Conservation (phyloP, 2,329 filamentous ascomycete species). For the Sordariomycetes sp. region DNA sequence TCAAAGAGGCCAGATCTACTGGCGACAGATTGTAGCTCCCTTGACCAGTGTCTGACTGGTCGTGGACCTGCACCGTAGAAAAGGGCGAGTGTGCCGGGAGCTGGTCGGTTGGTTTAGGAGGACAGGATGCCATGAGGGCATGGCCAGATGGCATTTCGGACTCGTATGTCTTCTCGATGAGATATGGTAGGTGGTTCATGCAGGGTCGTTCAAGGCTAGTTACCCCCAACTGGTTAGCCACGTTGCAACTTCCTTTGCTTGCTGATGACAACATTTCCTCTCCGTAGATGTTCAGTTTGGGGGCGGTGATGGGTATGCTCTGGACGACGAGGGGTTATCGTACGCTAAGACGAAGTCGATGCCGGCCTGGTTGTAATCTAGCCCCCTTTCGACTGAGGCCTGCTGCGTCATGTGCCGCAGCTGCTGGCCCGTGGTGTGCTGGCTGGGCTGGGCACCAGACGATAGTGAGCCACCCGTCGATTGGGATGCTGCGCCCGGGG, state of each 20-base stretch:
- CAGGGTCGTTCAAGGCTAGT: constrained; percentile 87
- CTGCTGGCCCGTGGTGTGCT: constrained; percentile 19
- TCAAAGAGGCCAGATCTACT: constrained; percentile 67
- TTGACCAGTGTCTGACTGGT: constrained; percentile 39
- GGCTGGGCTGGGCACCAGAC: constrained; percentile 14
- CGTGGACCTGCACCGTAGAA: constrained; percentile 27
- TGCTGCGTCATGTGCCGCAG: constrained; percentile 15
- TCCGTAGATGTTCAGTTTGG: constrained; percentile 32
- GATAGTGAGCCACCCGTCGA: constrained; percentile 29
- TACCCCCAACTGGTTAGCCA: too few relatives aligned
- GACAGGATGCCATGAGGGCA: constrained; percentile 86
- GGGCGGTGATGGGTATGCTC: constrained; percentile 58
- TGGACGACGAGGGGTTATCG: constrained; percentile 48
- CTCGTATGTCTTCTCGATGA: constrained; percentile 59
- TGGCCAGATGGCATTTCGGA: constrained; percentile 50
- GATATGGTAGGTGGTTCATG: constrained; percentile 80
- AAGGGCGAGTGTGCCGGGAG: constrained; percentile 39
- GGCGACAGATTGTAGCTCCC: constrained; percentile 75
- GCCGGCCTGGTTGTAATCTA: constrained; percentile 74
- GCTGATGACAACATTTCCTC: too few relatives aligned
- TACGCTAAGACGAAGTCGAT: constrained; percentile 92
- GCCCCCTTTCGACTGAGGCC: constrained; percentile 24
- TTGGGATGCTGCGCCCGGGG: constrained; percentile 35
- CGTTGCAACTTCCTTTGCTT: too few relatives aligned
- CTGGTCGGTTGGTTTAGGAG: constrained; percentile 54